These are phyloP conservation scores for Herpetomonas tarakana DNA, from an alignment of 208 protist species.

Conservation along the genomic window DNA sequence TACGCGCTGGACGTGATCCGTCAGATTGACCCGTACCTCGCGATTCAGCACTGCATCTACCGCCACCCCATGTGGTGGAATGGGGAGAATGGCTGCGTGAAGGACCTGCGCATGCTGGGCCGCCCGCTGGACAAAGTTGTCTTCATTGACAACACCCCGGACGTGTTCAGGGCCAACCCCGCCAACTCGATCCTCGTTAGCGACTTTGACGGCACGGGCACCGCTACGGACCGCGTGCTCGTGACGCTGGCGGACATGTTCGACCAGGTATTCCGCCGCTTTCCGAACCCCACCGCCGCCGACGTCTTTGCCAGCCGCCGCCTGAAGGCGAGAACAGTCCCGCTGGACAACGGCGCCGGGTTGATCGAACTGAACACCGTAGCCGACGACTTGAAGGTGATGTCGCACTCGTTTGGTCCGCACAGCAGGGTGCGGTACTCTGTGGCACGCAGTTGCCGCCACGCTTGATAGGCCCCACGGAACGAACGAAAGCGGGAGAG, in stretches of 20 bases:
- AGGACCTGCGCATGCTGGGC: constrained; percentile 81
- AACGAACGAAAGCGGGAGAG: no score
- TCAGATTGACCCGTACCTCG: constrained; percentile 55
- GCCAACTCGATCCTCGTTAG: constrained; percentile 64
- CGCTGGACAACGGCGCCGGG: constrained; percentile 12
- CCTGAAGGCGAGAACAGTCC: constrained; percentile 16
- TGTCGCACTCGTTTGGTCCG: neutral
- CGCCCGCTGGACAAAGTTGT: constrained; percentile 72
- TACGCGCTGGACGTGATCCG: constrained; percentile 68
- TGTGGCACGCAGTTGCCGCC: neutral
- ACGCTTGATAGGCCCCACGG: neutral
- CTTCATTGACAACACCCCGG: constrained; percentile 83
- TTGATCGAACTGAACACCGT: constrained; percentile 26
- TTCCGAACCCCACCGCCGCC: constrained; percentile 12
- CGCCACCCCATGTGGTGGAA: constrained; percentile 70
- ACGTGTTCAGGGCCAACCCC: constrained; percentile 76
- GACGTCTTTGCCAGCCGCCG: constrained; percentile 34
- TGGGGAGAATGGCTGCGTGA: constrained; percentile 61
- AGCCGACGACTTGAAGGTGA: neutral
- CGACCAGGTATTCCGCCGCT: constrained; percentile 26
- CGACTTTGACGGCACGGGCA: constrained; percentile 53
- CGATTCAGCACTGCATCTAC: constrained; percentile 68
- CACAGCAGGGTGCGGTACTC: neutral
- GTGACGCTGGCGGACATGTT: constrained; percentile 35
- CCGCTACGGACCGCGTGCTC: constrained; percentile 31